phyloP scores from a whole-genome alignment of 202 grass and related monocot species.

The Miscanthus sacchariflorus region DNA sequence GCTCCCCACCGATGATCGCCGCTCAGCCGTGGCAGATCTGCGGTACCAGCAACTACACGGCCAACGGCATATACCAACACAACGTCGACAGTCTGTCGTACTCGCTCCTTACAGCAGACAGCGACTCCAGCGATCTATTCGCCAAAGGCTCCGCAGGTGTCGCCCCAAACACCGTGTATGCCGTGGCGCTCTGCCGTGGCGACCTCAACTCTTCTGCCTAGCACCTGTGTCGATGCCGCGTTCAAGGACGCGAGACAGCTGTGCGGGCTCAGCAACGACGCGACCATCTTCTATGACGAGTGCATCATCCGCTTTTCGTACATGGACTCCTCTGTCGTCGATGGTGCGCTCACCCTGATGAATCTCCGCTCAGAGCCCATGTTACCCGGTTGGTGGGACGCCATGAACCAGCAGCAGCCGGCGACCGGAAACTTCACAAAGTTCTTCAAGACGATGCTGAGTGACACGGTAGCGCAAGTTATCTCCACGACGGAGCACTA shows the following conservation, averaged over 20 bases:
- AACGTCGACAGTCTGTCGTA: neutral
- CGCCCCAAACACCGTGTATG: neutral
- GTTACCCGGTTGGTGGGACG: conserved; percentile 15
- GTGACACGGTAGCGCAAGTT: neutral
- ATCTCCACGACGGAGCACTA: conserved; percentile 19
- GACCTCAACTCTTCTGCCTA: neutral
- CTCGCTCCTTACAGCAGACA: neutral
- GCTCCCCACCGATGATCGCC: neutral
- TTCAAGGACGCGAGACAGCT: neutral
- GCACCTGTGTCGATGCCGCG: neutral
- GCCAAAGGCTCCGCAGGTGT: neutral
- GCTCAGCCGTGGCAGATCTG: neutral
- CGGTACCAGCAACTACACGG: neutral
- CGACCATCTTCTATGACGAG: neutral
- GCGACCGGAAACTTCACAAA: neutral
- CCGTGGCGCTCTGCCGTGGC: conserved; percentile 15
- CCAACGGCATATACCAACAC: neutral
- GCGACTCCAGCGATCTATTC: neutral
- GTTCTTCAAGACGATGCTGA: neutral
- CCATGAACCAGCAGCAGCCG: neutral
- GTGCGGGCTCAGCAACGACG: neutral
- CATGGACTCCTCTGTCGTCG: neutral
- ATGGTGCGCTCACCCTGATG: neutral
- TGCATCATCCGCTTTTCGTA: conserved; percentile 50
- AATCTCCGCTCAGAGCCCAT: neutral